phyloP scores from a whole-genome alignment of 129 eudicot genomes.

The Pittosporum tobira region DNA sequence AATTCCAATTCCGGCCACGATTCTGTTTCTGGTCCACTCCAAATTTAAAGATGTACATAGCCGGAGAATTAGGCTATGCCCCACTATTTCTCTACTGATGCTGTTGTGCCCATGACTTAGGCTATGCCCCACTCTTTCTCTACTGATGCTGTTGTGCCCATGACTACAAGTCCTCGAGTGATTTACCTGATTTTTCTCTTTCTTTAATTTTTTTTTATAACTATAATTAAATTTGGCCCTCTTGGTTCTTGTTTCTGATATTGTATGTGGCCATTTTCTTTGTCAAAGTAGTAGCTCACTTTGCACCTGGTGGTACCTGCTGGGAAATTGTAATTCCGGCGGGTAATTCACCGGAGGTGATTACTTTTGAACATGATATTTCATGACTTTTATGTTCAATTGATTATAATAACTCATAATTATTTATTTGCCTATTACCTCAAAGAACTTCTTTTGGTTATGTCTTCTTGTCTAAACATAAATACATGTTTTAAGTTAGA shows the following conservation, averaged over 20 bases:
- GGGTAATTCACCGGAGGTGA: conserved; percentile 77
- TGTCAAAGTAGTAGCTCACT: conserved; percentile 20
- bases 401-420: not conserved
- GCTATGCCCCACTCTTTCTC: conserved; percentile 6
- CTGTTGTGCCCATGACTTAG: no score
- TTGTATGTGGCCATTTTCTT: conserved; percentile 10
- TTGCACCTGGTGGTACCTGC: conserved; percentile 81
- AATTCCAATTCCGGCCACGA: conserved; percentile 34
- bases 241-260: conserved; percentile 10
- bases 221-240: no score
- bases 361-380: conserved; percentile 14
- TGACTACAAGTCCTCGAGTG: conserved; percentile 17
- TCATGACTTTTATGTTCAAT: conserved; percentile 13
- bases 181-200: conserved; percentile 17
- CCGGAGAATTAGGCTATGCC: conserved; percentile 10
- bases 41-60: conserved; percentile 27
- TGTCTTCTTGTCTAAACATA: no score
- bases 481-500: no score
- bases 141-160: conserved; percentile 21
- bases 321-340: conserved; percentile 22
- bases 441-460: not conserved
- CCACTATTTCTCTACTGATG: conserved; percentile 3
- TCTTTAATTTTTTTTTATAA: no score
- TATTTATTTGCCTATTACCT: not conserved
- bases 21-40: conserved; percentile 52